Base-by-base conservation (phyloP, 768 basidiomycete genomes). In the Suillus cothurnatus region DNA sequence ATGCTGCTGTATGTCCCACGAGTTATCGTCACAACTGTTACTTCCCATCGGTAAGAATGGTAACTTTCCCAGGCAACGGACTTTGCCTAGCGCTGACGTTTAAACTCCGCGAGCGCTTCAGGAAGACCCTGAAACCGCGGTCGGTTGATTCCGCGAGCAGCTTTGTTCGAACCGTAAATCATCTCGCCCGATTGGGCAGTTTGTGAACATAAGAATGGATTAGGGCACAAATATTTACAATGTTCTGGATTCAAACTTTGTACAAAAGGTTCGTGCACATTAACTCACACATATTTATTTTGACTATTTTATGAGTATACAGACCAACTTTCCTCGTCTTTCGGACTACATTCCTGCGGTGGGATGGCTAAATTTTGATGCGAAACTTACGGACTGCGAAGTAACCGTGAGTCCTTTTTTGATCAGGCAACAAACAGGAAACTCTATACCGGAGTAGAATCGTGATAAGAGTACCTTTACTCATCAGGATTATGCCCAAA, bases 371-470 rank as follows among this genome's bases (percentile, higher is more conserved):
- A 41, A 32, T 45, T 39, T 59, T 63, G 58, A 63, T 63, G 60
- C 63, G 63, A 45, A 61, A 63, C 43, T 60, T 61, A 58, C 56
- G 63, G 59, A 58, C 31, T 61, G 62, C 36, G 58, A 63, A 60
- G 62, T 59, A 63, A 63, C 49, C 58, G 62, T 61, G 32, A 61
- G 58, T 23, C 62, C 38, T 23, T 63, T 63, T 59, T 32, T 26
- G 41, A n/a, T 58, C 32, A 63, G 38, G 28, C 23, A 57, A n/a
- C 12, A n/a, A 60, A 31, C 26, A 61, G 21, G 53, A 31, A 60
- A 60, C 36, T 19, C 43, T 56, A 15, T 32, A 23, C 61, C 62
- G 53, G 55, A 45, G 61, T 32, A 53, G 61, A 31, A 56, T 23
- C 36, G 23, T 26, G 62, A 62, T 62, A 62, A 62, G 34, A 43